Percentiles rank a stretch among this genome's conserved stretches.
phyloP scores from a whole-genome alignment of 306 rosid genomes.

The Rubus parviflorus region DNA sequence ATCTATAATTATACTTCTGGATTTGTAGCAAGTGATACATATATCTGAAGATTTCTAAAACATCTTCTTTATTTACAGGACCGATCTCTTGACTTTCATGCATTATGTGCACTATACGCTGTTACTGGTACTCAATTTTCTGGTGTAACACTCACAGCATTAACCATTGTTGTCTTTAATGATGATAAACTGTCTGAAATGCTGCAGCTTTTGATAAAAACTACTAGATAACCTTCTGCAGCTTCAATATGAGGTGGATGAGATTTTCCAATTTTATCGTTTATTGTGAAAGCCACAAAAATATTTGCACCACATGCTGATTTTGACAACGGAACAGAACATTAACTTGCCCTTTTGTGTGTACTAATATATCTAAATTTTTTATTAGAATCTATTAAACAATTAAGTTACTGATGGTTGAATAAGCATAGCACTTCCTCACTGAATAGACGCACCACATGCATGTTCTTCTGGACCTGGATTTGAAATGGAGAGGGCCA shows the following conservation, averaged over 20 bases:
- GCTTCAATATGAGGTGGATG: background rate
- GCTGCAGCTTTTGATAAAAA: background rate
- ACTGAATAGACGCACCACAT: background rate
- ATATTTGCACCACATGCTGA: background rate
- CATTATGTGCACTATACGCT: slow-evolving; percentile 94
- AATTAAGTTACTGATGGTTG: background rate
- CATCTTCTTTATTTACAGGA: slow-evolving; percentile 67
- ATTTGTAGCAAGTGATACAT: slow-evolving; percentile 1
- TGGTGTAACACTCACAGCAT: slow-evolving; percentile 23
- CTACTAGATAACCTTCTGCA: background rate
- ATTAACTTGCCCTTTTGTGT: background rate
- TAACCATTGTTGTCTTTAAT: slow-evolving; percentile 16
- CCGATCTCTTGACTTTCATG: slow-evolving; percentile 95
- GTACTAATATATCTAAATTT: background rate
- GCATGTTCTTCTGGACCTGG: background rate
- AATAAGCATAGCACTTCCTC: background rate
- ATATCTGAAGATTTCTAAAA: slow-evolving; percentile 41
- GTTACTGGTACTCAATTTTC: slow-evolving; percentile 77
- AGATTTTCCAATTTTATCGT: background rate
- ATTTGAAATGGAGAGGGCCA: background rate
- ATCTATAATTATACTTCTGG: background rate
- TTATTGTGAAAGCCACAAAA: slow-evolving; percentile 20
- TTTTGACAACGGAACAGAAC: background rate
- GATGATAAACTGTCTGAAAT: slow-evolving; percentile 5
- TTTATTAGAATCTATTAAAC: background rate